phyloP scores from a whole-genome alignment of 257 asterid species.

The Primulina eburnea region DNA sequence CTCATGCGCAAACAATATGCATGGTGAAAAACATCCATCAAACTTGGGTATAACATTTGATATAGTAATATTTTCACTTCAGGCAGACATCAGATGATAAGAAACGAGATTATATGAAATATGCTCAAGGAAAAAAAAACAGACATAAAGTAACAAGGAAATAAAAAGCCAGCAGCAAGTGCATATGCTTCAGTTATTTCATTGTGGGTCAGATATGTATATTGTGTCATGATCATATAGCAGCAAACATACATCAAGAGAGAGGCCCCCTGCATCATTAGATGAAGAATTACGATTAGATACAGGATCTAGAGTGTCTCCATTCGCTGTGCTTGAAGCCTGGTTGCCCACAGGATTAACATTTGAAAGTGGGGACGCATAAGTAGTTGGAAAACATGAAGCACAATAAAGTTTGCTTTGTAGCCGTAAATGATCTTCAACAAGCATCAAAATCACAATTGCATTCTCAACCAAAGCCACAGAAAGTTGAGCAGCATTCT shows the following conservation, averaged over 20 bases:
- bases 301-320: constrained; percentile 45
- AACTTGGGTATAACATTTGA: constrained; percentile 21
- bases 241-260: constrained; percentile 64
- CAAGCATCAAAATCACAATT: constrained; percentile 95
- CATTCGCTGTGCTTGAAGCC: constrained; percentile 46
- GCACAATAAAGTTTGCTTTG: constrained; percentile 83
- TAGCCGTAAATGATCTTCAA: constrained; percentile 91
- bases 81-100: constrained; percentile 15
- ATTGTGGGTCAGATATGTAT: constrained; percentile 16
- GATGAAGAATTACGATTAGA: constrained; percentile 62
- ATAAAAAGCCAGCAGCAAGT: constrained; percentile 9
- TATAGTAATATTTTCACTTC: constrained; percentile 23
- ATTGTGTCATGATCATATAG: constrained; percentile 18
- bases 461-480: constrained; percentile 99
- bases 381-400: constrained; percentile 57
- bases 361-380: constrained; percentile 66
- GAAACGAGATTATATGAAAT: background rate
- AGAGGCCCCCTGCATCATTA: constrained; percentile 63
- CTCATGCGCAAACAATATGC: background rate
- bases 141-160: constrained; percentile 24
- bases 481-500: constrained; percentile 96
- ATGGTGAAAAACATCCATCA: constrained; percentile 18
- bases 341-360: constrained; percentile 48
- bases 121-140: background rate
- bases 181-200: constrained; percentile 14